Base-by-base conservation (phyloP, 805 yeast species). In the Lachancea waltii region DNA sequence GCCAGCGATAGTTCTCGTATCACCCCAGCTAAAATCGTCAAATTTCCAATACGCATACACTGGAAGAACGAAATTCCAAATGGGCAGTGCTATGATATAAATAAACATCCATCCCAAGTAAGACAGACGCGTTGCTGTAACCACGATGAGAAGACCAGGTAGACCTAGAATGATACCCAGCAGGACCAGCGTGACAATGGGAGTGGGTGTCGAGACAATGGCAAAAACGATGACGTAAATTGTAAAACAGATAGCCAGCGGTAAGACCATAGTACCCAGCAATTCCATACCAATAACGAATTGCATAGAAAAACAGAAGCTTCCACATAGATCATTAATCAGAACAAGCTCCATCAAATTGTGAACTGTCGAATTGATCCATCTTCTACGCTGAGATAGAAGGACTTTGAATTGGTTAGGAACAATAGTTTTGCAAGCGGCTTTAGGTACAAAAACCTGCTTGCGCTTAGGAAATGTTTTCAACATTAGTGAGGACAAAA, bases 11-110 rank as follows among this genome's bases (percentile, higher is more conserved):
- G 79, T 72, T 68, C 95, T 73, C 2, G 96, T 89, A 43, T 85
- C 95, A 56, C 97, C 96, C 97, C 97, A 89, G 58, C 87, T 78
- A 63, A 89, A 89, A 58, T 89, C 95, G 62, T 89, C 97, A 63
- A 87, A 86, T 55, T 86, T 86, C 97, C 97, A 89, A 59, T 71
- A 87, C 0, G 96, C 82, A 61, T 89, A 86, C 9, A 78, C 55
- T 2, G 97, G 97, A 33, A 89, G 68, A 4, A 86, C 77, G 53
- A 89, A 81, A 61, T 87, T 89, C 97, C 97, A 89, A 40, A 89
- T 70, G n/a, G 96, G 96, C 43, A 89, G 72, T 1, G 96, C 92
- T 15, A 75, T 1, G 20, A 87, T 61, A 57, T 89, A 89, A 41
- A 86, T 70, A 22, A 77, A 37, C 81, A 86, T 82, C 84, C 95